These are phyloP conservation scores for Xylaria sp. DNA, from an alignment of 2,329 filamentous ascomycete genomes.

Conservation along the genomic window DNA sequence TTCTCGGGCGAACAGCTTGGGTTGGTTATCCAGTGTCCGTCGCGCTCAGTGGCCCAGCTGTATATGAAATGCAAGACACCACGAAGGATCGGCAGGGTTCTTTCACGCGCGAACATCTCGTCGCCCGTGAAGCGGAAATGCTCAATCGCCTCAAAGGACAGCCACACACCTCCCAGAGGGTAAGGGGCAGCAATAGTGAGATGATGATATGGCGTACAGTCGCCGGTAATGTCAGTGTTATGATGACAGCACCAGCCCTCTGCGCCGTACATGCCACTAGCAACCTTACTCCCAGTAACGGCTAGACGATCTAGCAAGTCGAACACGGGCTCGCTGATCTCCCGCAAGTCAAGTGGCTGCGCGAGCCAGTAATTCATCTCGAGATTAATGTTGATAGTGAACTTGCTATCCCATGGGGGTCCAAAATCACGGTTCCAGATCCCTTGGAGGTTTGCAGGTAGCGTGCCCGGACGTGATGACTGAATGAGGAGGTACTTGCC, in stretches of 20 bases:
- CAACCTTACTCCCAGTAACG: background rate
- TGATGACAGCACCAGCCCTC: conserved; percentile 8
- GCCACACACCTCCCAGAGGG: background rate
- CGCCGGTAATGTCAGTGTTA: conserved; percentile 4
- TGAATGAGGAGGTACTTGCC: conserved; percentile 8
- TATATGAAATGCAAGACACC: conserved; percentile 5
- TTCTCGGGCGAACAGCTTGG: conserved; percentile 4
- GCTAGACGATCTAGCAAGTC: background rate
- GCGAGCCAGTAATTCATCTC: conserved; percentile 7
- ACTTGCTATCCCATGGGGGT: conserved; percentile 5
- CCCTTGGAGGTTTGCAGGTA: background rate
- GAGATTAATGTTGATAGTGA: background rate
- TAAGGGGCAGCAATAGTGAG: conserved; percentile 4
- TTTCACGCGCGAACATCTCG: background rate
- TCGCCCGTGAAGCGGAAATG: conserved; percentile 9
- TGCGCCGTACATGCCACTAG: background rate
- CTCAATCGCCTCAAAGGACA: conserved; percentile 2
- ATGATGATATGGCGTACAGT: conserved; percentile 3
- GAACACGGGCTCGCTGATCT: background rate
- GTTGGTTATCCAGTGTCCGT: conserved; percentile 3
- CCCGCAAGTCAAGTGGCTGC: conserved; percentile 9
- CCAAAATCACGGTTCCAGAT: conserved; percentile 8
- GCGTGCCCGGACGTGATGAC: background rate
- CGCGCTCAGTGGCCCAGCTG: background rate
- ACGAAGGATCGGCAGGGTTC: background rate